Evolutionary conservation across 2,329 filamentous ascomycete species (phyloP).

Genomic region (Calcarisporium arbuscula): DNA sequence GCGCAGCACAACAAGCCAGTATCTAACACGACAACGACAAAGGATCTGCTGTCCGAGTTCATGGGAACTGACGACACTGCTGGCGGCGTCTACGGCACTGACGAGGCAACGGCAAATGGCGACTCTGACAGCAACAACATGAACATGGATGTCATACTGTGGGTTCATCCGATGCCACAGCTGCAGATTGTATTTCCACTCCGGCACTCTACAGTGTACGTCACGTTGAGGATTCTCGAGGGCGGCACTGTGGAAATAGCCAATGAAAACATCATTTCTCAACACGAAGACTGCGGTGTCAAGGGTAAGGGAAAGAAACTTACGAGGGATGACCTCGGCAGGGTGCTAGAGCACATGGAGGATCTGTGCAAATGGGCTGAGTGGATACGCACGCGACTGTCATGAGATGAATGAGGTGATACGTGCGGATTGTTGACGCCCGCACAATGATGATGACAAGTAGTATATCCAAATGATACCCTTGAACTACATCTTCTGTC

Average conservation of each 20-base stretch:
- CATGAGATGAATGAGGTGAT: constrained; percentile 13
- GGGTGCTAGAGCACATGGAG: constrained; percentile 42
- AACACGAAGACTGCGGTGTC: constrained; percentile 9
- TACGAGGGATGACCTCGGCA: constrained; percentile 36
- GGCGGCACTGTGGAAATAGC: constrained; percentile 54
- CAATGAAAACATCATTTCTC: constrained; percentile 44
- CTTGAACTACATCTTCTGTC: too few relatives aligned
- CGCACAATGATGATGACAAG: too few relatives aligned
- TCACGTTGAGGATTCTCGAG: constrained; percentile 52
- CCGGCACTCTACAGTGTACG: constrained; percentile 38
- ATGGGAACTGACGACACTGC: constrained; percentile 12
- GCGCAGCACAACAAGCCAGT: constrained; percentile 1
- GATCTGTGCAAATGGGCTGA: constrained; percentile 48
- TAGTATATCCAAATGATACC: constrained; percentile 7
- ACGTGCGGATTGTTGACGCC: too few relatives aligned
- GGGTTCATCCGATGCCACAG: constrained; percentile 41
- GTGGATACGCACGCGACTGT: constrained; percentile 39
- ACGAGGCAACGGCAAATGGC: background rate
- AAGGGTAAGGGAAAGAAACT: constrained; percentile 29
- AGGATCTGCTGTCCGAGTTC: constrained; percentile 26
- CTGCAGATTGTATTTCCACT: constrained; percentile 51
- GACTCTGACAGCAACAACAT: constrained; percentile 12
- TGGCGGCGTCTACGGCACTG: background rate
- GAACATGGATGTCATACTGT: constrained; percentile 48
- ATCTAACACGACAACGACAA: constrained; percentile 19